A percentile compares a stretch with the other conserved stretches of the same genome.
phyloP scores from a whole-genome alignment of 371 early-diverging fungal species.

The Blakeslea trispora region DNA sequence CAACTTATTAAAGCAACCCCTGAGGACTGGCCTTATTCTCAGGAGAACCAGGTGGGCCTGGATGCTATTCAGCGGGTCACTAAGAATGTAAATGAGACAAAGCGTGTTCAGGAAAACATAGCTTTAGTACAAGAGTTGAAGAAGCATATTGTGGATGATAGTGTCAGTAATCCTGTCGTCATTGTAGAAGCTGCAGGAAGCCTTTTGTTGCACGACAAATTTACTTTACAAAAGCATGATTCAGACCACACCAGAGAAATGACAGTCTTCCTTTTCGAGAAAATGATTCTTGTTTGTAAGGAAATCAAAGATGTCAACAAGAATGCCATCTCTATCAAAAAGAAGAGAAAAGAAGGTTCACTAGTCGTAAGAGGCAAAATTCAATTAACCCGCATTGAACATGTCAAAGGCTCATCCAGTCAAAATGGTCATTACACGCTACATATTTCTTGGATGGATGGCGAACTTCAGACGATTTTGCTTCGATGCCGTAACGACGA shows the following conservation, averaged over 20 bases:
- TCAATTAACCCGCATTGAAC: conserved; percentile 76
- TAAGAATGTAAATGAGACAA: conserved; percentile 88
- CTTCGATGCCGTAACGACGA: conserved; percentile 90
- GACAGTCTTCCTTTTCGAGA: conserved; percentile 86
- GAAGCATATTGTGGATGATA: conserved; percentile 56
- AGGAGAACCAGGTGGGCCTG: conserved; percentile 80
- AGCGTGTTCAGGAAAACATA: conserved; percentile 84
- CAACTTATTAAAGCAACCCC: conserved; percentile 82
- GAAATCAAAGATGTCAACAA: conserved; percentile 39
- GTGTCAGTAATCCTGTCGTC: neutral
- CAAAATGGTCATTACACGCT: conserved; percentile 50
- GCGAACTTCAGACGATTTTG: conserved; percentile 77
- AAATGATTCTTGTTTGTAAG: conserved; percentile 80
- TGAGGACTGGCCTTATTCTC: conserved; percentile 63
- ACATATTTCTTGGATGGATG: conserved; percentile 40
- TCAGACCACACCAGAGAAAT: conserved; percentile 66
- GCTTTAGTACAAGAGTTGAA: conserved; percentile 73
- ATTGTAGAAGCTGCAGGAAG: conserved; percentile 53
- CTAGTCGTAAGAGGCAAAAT: conserved; percentile 77
- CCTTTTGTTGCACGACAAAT: conserved; percentile 80
- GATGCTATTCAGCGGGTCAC: conserved; percentile 84
- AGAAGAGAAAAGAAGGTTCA: conserved; percentile 46
- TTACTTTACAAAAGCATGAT: conserved; percentile 77
- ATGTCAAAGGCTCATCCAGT: conserved; percentile 68
- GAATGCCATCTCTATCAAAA: conserved; percentile 44